phyloP scores from a whole-genome alignment of 257 asterid species.

The Nicotiana obtusifolia region DNA sequence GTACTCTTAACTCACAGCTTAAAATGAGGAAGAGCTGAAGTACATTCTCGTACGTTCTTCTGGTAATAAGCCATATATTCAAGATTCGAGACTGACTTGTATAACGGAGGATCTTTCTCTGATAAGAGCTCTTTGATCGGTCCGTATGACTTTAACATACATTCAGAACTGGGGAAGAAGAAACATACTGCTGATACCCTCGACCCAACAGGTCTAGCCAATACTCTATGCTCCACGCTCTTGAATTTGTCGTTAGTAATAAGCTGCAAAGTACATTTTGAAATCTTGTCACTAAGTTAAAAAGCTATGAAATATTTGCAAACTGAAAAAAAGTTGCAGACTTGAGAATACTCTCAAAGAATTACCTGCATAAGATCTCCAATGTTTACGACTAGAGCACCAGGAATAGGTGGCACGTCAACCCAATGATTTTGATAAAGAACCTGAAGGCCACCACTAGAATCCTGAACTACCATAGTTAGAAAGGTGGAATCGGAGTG shows the following conservation, averaged over 20 bases:
- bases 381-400: conserved; percentile 58
- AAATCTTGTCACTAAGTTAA: background rate
- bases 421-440: conserved; percentile 45
- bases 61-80: conserved; percentile 44
- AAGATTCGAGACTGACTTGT: conserved; percentile 38
- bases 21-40: conserved; percentile 39
- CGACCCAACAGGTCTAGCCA: conserved; percentile 38
- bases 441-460: conserved; percentile 67
- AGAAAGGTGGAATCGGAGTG: conserved; percentile 61
- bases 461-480: conserved; percentile 55
- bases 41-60: conserved; percentile 28
- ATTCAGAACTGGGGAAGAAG: conserved; percentile 45
- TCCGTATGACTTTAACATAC: conserved; percentile 35
- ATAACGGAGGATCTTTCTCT: conserved; percentile 38
- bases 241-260: conserved; percentile 62
- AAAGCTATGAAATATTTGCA: background rate
- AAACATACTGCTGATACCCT: conserved; percentile 63
- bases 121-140: conserved; percentile 49
- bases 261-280: conserved; percentile 24
- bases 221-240: conserved; percentile 69
- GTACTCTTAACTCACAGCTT: conserved; percentile 13
- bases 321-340: background rate
- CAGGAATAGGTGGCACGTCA: conserved; percentile 61
- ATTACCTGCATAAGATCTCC: conserved; percentile 72
- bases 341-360: background rate